These are phyloP conservation scores for Aspergillus alliaceus DNA, from an alignment of 2,329 filamentous ascomycete genomes.

Conservation along the genomic window DNA sequence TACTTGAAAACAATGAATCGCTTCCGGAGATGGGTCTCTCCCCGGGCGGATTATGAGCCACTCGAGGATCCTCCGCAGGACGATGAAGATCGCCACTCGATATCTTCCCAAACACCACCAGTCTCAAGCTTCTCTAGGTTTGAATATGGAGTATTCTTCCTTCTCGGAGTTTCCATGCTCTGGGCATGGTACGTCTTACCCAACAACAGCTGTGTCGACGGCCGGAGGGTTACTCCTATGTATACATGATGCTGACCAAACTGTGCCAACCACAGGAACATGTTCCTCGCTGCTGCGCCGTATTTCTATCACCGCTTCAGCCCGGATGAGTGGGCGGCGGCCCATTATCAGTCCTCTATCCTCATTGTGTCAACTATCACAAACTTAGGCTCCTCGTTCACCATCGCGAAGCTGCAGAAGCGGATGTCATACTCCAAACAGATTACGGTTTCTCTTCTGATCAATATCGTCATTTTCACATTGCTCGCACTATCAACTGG, in stretches of 20 bases:
- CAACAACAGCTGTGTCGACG: background rate
- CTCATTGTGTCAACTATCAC: conserved; percentile 81
- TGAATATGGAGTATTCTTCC: conserved; percentile 80
- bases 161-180: conserved; percentile 89
- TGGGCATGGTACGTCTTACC: conserved; percentile 78
- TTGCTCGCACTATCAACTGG: conserved; percentile 79
- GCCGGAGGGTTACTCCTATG: background rate
- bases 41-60: conserved; percentile 29
- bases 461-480: conserved; percentile 76
- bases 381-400: conserved; percentile 72
- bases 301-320: conserved; percentile 87
- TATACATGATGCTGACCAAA: conserved; percentile 1
- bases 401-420: conserved; percentile 77
- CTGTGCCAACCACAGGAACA: conserved; percentile 67
- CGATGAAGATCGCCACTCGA: conserved; percentile 28
- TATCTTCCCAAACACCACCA: conserved; percentile 8
- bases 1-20: conserved; percentile 29
- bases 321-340: conserved; percentile 66
- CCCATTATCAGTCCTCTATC: conserved; percentile 87
- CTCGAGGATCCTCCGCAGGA: conserved; percentile 29
- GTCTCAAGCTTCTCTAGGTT: conserved; percentile 69
- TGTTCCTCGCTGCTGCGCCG: conserved; percentile 92
- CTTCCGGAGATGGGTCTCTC: conserved; percentile 33
- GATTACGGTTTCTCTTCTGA: conserved; percentile 72
- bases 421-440: conserved; percentile 84